Evolutionary conservation across 2,329 filamentous ascomycete species (phyloP).

Genomic region (Arthrobotrys sphaeroides): DNA sequence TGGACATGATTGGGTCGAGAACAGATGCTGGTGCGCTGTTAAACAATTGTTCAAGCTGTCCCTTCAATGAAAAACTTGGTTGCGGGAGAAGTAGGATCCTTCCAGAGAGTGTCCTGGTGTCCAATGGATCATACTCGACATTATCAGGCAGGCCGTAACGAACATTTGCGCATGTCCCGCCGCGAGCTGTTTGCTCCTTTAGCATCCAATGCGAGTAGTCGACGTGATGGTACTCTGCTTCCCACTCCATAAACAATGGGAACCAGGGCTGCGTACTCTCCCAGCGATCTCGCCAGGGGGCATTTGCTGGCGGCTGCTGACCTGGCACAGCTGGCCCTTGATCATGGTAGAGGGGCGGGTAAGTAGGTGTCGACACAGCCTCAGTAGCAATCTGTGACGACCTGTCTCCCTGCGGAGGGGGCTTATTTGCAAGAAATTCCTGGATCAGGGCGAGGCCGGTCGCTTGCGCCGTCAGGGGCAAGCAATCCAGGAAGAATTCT

Average conservation of each 20-base stretch:
- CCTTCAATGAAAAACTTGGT: constrained; percentile 58
- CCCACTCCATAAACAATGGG: constrained; percentile 64
- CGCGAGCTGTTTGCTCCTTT: background rate
- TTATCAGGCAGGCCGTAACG: background rate
- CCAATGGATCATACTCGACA: constrained; percentile 4
- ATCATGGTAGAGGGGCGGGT: background rate
- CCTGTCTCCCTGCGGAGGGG: background rate
- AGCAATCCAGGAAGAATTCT: background rate
- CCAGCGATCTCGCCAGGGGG: constrained; percentile 59
- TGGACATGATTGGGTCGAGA: background rate
- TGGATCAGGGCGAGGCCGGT: background rate
- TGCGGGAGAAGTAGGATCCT: constrained; percentile 63
- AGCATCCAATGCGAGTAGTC: constrained; percentile 55
- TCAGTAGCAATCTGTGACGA: background rate
- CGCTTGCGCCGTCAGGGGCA: background rate
- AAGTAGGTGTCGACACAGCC: background rate
- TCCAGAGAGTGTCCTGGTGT: constrained; percentile 60
- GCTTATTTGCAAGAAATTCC: background rate
- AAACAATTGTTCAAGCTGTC: background rate
- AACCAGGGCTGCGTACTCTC: constrained; percentile 61
- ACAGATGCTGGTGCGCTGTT: background rate
- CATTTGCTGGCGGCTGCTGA: background rate
- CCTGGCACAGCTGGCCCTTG: background rate
- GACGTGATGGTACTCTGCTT: constrained; percentile 63
- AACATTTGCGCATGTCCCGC: background rate